Evolutionary conservation across 2,329 filamentous ascomycete species (phyloP), one percentile per base, ranked within the genome.

Genomic region (Seiridium cupressi): DNA sequence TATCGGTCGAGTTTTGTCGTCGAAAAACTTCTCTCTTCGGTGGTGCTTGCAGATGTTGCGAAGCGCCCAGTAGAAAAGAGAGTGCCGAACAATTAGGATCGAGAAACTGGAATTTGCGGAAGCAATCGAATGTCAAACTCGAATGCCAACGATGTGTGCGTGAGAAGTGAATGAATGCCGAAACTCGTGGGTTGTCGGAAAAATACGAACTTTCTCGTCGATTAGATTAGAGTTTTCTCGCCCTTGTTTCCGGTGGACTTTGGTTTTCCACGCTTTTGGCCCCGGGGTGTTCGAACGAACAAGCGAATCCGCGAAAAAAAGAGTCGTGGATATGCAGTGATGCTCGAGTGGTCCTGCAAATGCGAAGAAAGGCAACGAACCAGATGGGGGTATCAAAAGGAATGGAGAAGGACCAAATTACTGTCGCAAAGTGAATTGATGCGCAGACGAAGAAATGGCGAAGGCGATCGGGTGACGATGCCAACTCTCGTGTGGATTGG

Each of bases 121-220:
- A 51, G 40, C 44, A 61, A 56, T 60, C 62, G 61, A 62, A 64
- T 64, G 51, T 64, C 62, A 62, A 64, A 64, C 59, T 57, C 61
- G 62, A 57, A 26, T 57, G 42, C 49, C 32, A 44, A 42, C 18
- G 18, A 26, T 58, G 18, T 38, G 34, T 38, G 49, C 32, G 18
- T 53, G 13, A 58, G 55, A 58, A 58, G 55, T 58, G 55, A 58
- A 58, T 51, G 55, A 10, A 46, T 48, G 54, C 54, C 54, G 32
- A 51, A 51, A 53, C 34, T 53, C 49, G 32, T 13, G n/a, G 18
- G 35, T 13, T 38, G 35, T 53, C 49, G 49, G 49, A 35, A 53
- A 35, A 36, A 53, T n/a, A 36, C n/a, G 38, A 40, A 53, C 34
- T 9, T 53, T 53, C 49, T 36, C 49, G 49, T 58, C 55, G 38